Base-by-base conservation (phyloP, 495 filamentous ascomycete species). In the Letharia lupina region DNA sequence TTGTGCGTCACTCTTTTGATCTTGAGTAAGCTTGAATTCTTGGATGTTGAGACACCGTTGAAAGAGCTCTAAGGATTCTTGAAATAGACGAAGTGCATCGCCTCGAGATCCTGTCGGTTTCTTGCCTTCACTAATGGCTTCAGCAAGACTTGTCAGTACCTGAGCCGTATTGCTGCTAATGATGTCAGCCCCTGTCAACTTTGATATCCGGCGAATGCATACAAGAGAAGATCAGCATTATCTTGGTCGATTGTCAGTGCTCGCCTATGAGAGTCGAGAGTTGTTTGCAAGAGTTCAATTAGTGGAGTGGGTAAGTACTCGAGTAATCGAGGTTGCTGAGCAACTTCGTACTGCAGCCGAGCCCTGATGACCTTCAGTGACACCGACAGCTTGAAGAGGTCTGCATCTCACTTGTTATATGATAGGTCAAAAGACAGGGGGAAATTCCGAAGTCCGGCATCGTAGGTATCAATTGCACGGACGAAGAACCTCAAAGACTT, bases 401-500 rank as follows among this genome's bases (percentile, higher is more conserved):
- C 62, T 60, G 40, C 16, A 28, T 48, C 81, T 67, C 75, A 87
- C 85, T 86, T 89, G 73, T 90, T 89, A 70, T 89, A 89, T n/a
- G 87, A 86, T 56, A 89, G 71, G 75, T 90, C 87, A 76, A 89
- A 88, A 7, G 80, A 81, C 18, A 67, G 62, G 0, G 85, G 85
- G 71, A 82, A 82, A 65, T 77, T 81, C 56, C 77, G 75, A 23
- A 89, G 69, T 12, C 84, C 87, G n/a, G 80, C 79, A 63, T 84
- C 81, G 67, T 89, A 90, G 58, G 77, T 80, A 41, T 83, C 78
- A 61, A 89, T 82, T n/a, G 87, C 87, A 65, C 84, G 78, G 69
- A 83, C 75, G 72, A 88, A 89, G 73, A 88, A 89, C 48, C 87
- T 80, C 69, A 83, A 79, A 1, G 87, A 84, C 71, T 90, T 90